Percentiles rank a stretch among this genome's conserved stretches.
phyloP scores from a whole-genome alignment of 495 filamentous ascomycete genomes.

The Aspergillus campestris region DNA sequence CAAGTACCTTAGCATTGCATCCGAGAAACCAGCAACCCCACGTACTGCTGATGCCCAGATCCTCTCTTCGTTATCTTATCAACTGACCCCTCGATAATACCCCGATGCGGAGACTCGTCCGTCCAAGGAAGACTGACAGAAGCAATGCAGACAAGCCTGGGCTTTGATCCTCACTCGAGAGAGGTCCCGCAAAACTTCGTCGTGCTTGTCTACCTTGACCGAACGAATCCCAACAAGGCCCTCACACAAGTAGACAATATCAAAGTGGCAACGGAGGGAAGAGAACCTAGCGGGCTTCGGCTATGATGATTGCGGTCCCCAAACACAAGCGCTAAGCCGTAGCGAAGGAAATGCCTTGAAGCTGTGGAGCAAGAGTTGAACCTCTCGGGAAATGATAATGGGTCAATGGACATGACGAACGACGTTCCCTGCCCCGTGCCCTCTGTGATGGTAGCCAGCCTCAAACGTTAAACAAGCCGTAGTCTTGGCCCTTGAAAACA shows the following conservation, averaged over 20 bases:
- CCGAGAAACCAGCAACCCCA: neutral
- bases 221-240: neutral
- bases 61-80: constrained; percentile 16
- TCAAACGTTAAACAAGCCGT: too few relatives aligned
- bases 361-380: constrained; percentile 7
- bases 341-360: too few relatives aligned
- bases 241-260: neutral
- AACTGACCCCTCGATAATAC: constrained; percentile 8
- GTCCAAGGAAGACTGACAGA: constrained; percentile 5
- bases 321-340: neutral
- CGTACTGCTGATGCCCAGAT: constrained; percentile 18
- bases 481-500: too few relatives aligned
- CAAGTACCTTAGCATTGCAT: constrained; percentile 11
- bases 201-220: neutral
- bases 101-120: constrained; percentile 1
- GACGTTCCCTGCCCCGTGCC: neutral
- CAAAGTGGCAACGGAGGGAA: constrained; percentile 4
- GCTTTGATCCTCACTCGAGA: constrained; percentile 94
- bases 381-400: neutral
- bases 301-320: neutral
- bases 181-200: constrained; percentile 57
- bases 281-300: constrained; percentile 1
- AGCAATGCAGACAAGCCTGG: constrained; percentile 70
- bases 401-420: constrained; percentile 14
- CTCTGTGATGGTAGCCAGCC: too few relatives aligned